Percentiles rank a stretch among this genome's conserved stretches.
Conservation (phyloP, 2,329 filamentous ascomycete species). For the Ascochyta rabiei region DNA sequence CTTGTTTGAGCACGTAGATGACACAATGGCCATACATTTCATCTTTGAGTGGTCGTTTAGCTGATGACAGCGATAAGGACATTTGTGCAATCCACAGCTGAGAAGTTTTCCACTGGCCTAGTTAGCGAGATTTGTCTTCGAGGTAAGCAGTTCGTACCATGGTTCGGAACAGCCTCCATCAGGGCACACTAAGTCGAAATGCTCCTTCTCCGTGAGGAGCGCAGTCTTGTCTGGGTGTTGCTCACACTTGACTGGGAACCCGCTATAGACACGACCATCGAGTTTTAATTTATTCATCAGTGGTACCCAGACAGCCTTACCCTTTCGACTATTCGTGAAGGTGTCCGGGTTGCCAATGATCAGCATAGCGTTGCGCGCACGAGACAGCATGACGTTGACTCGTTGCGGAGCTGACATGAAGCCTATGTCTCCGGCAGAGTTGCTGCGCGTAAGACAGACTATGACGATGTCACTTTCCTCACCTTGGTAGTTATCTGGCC, state of each 20-base stretch:
- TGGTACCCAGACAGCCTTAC: constrained; percentile 61
- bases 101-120: constrained; percentile 55
- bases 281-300: constrained; percentile 64
- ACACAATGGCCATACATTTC: constrained; percentile 52
- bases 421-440: constrained; percentile 67
- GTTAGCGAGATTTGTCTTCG: constrained; percentile 14
- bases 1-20: constrained; percentile 57
- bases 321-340: constrained; percentile 66
- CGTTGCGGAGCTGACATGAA: constrained; percentile 71
- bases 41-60: constrained; percentile 64
- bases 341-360: constrained; percentile 73
- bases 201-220: constrained; percentile 56
- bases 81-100: constrained; percentile 65
- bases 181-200: constrained; percentile 68
- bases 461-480: constrained; percentile 78
- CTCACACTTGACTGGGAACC: constrained; percentile 45
- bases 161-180: constrained; percentile 71
- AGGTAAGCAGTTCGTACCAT: constrained; percentile 59
- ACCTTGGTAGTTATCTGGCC: constrained; percentile 72
- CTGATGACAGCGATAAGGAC: constrained; percentile 67
- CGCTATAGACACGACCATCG: constrained; percentile 53
- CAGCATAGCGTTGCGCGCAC: constrained; percentile 69
- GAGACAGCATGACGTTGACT: constrained; percentile 72
- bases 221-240: constrained; percentile 47
- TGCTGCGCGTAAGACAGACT: constrained; percentile 70